These are phyloP conservation scores for Ophiostoma fasciatum DNA, from an alignment of 2,329 filamentous ascomycete genomes.

Conservation along the genomic window DNA sequence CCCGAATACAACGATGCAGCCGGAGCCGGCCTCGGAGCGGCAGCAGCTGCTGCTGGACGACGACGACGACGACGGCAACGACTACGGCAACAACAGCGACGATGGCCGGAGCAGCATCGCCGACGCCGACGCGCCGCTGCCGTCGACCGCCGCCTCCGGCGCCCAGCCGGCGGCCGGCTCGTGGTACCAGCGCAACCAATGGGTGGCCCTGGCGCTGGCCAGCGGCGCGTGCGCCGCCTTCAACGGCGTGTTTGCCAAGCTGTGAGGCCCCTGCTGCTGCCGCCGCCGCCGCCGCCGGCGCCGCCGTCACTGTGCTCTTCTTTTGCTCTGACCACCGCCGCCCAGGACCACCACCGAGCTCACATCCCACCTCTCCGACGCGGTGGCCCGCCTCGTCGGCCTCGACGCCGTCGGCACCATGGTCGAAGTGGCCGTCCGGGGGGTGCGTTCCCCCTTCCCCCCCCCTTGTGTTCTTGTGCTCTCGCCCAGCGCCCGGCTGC, in stretches of 20 bases:
- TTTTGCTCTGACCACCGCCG: neutral
- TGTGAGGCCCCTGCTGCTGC: too few relatives aligned
- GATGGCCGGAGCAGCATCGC: neutral
- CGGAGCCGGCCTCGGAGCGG: constrained; percentile 3
- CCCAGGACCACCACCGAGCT: constrained; percentile 40
- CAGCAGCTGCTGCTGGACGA: neutral
- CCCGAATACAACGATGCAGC: too few relatives aligned
- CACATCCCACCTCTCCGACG: constrained; percentile 32
- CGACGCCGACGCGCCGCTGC: neutral
- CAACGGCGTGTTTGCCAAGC: constrained; percentile 72
- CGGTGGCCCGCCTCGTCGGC: constrained; percentile 29
- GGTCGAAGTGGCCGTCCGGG: constrained; percentile 34
- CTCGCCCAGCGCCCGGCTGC: neutral
- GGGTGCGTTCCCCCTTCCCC: constrained; percentile 27
- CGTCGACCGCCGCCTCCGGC: neutral
- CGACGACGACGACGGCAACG: neutral
- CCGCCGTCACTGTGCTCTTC: neutral
- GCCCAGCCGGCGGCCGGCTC: neutral
- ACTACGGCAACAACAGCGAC: neutral
- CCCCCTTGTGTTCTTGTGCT: neutral
- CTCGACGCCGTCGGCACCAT: constrained; percentile 24
- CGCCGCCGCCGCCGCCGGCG: too few relatives aligned
- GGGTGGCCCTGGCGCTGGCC: constrained; percentile 55
- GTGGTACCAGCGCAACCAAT: constrained; percentile 27
- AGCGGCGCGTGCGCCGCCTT: constrained; percentile 67